A percentile compares a stretch with the other conserved stretches of the same genome.
Conservation (phyloP, 768 basidiomycete species). For the Antrodiella citrinella region DNA sequence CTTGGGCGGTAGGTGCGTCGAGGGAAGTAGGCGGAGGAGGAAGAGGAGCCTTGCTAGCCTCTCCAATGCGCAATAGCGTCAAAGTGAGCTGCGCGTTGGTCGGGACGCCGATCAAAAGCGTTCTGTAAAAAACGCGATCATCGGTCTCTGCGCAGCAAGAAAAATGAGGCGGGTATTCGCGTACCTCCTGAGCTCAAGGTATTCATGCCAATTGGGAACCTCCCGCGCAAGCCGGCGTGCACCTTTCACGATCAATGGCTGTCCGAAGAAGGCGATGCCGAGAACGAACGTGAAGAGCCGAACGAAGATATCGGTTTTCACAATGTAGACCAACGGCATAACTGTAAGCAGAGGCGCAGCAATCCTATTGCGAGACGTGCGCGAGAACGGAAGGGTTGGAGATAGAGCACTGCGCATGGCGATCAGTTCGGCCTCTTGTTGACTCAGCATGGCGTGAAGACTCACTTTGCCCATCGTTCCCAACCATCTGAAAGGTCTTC, state of each 20-base stretch:
- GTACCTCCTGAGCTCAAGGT: constrained; percentile 30
- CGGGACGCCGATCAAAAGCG: constrained; percentile 32
- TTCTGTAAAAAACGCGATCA: constrained; percentile 11
- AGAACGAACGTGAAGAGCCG: constrained; percentile 22
- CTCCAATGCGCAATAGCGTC: constrained; percentile 33
- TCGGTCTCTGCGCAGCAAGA: neutral
- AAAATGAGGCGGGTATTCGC: constrained; percentile 3
- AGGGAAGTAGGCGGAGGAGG: constrained; percentile 26
- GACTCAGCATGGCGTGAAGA: neutral
- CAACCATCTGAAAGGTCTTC: constrained; percentile 31
- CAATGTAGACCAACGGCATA: constrained; percentile 22
- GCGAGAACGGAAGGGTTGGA: constrained; percentile 29
- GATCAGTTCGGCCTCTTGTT: neutral
- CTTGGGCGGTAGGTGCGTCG: constrained; percentile 8
- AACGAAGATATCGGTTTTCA: constrained; percentile 23
- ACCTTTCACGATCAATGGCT: constrained; percentile 26
- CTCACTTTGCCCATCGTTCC: constrained; percentile 30
- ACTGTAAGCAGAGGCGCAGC: constrained; percentile 23
- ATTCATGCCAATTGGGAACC: constrained; percentile 29
- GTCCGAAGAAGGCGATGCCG: constrained; percentile 33
- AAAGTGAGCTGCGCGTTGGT: constrained; percentile 37
- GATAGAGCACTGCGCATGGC: constrained; percentile 24
- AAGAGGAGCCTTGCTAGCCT: constrained; percentile 28
- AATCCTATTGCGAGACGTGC: constrained; percentile 22
- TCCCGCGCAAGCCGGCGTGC: constrained; percentile 23